Evolutionary conservation across 225 moss, liverwort and hornwort genomes (phyloP).

Genomic region (Pleurozium schreberi): DNA sequence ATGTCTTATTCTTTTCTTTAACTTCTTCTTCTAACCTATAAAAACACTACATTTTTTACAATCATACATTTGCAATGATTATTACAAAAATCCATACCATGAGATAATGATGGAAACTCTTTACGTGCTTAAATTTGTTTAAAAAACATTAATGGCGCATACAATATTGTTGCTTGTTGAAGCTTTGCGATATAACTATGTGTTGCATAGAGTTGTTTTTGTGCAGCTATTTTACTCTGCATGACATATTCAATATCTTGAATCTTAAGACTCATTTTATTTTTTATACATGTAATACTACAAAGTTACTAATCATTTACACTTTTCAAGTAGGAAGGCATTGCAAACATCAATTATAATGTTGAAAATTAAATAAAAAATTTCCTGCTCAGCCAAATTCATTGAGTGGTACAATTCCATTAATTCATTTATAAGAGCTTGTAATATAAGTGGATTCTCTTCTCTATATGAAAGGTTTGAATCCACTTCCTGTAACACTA

Average conservation of each 20-base stretch:
- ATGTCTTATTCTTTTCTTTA: background rate
- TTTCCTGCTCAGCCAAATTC: constrained; percentile 4
- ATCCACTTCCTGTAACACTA: background rate
- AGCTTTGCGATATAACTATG: background rate
- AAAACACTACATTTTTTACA: background rate
- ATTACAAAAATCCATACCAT: background rate
- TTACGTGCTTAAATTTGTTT: rapidly evolving
- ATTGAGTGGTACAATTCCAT: constrained; percentile 20
- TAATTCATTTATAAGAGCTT: constrained; percentile 19
- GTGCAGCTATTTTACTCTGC: background rate
- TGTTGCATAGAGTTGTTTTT: constrained; percentile 1
- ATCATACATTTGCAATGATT: background rate
- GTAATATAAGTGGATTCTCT: constrained; percentile 21
- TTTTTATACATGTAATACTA: rapidly evolving
- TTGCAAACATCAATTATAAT: background rate
- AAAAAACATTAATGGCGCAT: background rate
- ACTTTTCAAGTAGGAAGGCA: rapidly evolving
- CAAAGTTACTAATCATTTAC: rapidly evolving
- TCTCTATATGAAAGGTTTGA: background rate
- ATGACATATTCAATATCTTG: background rate
- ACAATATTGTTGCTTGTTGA: constrained; percentile 6
- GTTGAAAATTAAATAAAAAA: background rate
- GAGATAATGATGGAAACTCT: rapidly evolving
- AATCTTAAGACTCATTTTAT: no score
- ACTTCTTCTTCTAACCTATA: background rate